Base-by-base conservation (phyloP, 306 rosid genomes). In the Corylus americana region DNA sequence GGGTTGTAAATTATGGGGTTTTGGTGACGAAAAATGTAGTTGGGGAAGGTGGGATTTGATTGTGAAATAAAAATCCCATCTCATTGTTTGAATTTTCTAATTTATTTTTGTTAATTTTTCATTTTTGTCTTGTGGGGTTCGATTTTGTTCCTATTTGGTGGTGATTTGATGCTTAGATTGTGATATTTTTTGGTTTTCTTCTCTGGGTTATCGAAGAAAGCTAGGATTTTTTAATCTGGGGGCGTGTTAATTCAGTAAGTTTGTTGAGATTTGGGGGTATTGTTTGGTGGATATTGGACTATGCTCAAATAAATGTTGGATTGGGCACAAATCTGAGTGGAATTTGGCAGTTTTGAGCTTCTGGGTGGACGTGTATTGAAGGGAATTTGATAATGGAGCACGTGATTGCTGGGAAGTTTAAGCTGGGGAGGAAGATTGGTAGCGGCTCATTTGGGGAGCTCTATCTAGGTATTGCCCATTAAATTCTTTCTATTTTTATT, bases 401-500 rank as follows among this genome's bases (percentile, higher is more conserved):
- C 85, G 97, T 91, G 83, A 84, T 96, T 87, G 98, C 87, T 79
- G 95, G 94, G 6, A 93, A 88, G 89, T 96, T 96, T 80, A 96
- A 91, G 87, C 86, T 96, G 31, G 99, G 99, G 78, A 92, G 97
- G 87, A 96, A 96, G 90, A 96, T 96, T 85, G 99, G 99, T 49
- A 93, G 99, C 82, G 99, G 99, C 67, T 96, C 99, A 74, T 96
- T 96, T 74, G 99, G 99, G 68, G 99, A 96, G 90, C 99, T 96
- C 37, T 96, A 93, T 91, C 61, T 96, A 85, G 97, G 99, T 90
- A 50, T 62, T 62, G 77, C 4, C 49, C 74, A 49, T 59, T 29
- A 75, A 42, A 39, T 27, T 16, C 17, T 51, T 76, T 57, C 75
- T 29, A 4, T 11, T 79, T 77, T 61, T 55, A 35, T 47, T 54